Base-by-base conservation (phyloP, 108 stramenopile species). In the Phaeodactylum tricornutum region DNA sequence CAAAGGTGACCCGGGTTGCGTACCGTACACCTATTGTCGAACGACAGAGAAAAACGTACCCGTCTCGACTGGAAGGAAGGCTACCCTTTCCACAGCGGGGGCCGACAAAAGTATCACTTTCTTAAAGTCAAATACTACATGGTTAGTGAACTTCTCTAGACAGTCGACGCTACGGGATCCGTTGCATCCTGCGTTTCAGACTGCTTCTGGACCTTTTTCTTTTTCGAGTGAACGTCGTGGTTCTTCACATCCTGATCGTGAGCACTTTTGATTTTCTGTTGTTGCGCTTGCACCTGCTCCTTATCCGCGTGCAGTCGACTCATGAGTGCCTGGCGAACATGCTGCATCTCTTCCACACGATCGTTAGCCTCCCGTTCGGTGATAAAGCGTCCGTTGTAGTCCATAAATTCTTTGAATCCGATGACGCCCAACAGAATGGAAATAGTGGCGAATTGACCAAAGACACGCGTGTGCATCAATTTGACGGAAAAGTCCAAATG, bases 391-490 rank as follows among this genome's bases (percentile, higher is more conserved):
- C 86, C 86, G 57, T 72, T 59, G 4, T 56, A 52, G 58, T 89
- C 81, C 87, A 89, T 89, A 34, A 80, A 77, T 32, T 69, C 74
- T 49, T 89, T 84, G 59, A 89, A 61, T 7, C 83, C 78, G 83
- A 89, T 89, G 31, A 89, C 59, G 7, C 68, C 53, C 25, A 89
- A 39, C 9, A 89, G 59, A 46, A 81, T 75, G 39, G 66, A 50
- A 25, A 89, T 64, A 19, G 84, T 79, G 11, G 87, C 70, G 52
- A 82, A 81, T 50, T 89, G 87, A 30, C 87, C 87, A 53, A 79
- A 70, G 46, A 89, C 87, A 64, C 87, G 83, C 36, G 87, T 89
- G 52, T 89, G 87, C 67, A 89, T 67, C 0, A 89, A 21, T 48
- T 80, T 77, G 62, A 67, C 66, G 51, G 71, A 67, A 2, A 72